Conservation (phyloP, 2,329 filamentous ascomycete genomes). For the Erysiphe neolycopersici region DNA sequence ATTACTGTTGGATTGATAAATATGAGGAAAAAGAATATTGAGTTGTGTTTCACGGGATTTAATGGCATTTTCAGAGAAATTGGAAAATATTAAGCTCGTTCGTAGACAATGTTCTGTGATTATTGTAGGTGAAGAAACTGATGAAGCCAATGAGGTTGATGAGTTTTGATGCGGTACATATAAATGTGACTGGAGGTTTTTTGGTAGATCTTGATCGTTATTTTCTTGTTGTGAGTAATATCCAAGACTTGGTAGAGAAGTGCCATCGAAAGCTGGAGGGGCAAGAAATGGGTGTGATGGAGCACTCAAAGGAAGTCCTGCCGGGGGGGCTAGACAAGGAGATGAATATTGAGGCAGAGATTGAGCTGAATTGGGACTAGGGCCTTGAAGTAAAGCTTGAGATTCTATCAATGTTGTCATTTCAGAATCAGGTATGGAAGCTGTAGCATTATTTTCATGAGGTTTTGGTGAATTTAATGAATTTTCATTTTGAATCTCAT, state of each 20-base stretch:
- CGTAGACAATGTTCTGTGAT: conserved; percentile 21
- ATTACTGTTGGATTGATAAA: not conserved
- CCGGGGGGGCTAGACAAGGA: conserved; percentile 8
- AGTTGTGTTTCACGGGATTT: conserved; percentile 27
- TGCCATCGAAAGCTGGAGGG: conserved; percentile 9
- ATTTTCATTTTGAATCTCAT: not conserved
- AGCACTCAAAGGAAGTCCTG: conserved; percentile 4
- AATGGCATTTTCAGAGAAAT: conserved; percentile 22
- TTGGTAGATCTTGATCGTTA: not conserved
- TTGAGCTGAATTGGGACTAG: not conserved
- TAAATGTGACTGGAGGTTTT: too few relatives aligned
- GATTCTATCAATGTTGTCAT: not conserved
- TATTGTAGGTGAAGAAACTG: conserved; percentile 13
- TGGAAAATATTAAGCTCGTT: conserved; percentile 29
- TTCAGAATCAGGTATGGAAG: not conserved
- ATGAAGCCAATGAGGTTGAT: conserved; percentile 1
- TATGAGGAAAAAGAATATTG: conserved; percentile 24
- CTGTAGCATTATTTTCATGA: too few relatives aligned
- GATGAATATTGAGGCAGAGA: conserved; percentile 3
- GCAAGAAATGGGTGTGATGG: conserved; percentile 3
- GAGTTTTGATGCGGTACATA: conserved; percentile 1
- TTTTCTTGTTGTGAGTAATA: conserved; percentile 4
- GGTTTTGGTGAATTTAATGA: too few relatives aligned
- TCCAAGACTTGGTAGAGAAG: conserved; percentile 13
- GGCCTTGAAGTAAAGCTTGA: not conserved